Evolutionary conservation across 306 rosid genomes (phyloP).

Genomic region (Vigna hirtella): DNA sequence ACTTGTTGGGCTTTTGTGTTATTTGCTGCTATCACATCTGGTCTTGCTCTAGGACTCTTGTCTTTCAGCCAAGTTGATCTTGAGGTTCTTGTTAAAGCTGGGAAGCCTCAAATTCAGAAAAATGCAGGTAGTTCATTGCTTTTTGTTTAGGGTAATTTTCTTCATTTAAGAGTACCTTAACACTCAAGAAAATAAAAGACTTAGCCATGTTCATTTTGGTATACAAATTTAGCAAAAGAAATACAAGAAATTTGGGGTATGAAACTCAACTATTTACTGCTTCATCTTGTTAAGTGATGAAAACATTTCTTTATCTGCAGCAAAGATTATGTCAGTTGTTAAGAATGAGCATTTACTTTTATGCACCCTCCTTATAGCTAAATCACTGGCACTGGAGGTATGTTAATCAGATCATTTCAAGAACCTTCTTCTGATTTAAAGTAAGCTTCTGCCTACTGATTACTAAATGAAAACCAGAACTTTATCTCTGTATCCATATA

Average conservation of each 20-base stretch:
- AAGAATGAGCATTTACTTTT: slow-evolving; percentile 72
- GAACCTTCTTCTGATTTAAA: slow-evolving; percentile 24
- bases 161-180: neutral
- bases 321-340: slow-evolving; percentile 66
- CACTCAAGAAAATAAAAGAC: neutral
- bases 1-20: slow-evolving; percentile 52
- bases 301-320: slow-evolving; percentile 46
- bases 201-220: neutral
- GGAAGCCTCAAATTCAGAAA: slow-evolving; percentile 63
- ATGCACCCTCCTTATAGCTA: slow-evolving; percentile 52
- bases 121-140: slow-evolving; percentile 52
- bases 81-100: slow-evolving; percentile 71
- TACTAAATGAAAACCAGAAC: neutral
- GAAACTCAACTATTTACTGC: slow-evolving; percentile 20
- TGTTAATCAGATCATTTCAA: slow-evolving; percentile 32
- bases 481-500: neutral
- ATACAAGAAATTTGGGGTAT: neutral
- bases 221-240: neutral
- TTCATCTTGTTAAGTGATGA: slow-evolving; percentile 17
- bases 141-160: neutral
- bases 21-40: slow-evolving; percentile 67
- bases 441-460: neutral
- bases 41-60: slow-evolving; percentile 75
- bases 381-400: slow-evolving; percentile 54
- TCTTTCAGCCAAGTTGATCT: slow-evolving; percentile 78